A percentile compares a stretch with the other conserved stretches of the same genome.
Conservation (phyloP, 768 basidiomycete genomes). For the Rossbeevera mucosa region DNA sequence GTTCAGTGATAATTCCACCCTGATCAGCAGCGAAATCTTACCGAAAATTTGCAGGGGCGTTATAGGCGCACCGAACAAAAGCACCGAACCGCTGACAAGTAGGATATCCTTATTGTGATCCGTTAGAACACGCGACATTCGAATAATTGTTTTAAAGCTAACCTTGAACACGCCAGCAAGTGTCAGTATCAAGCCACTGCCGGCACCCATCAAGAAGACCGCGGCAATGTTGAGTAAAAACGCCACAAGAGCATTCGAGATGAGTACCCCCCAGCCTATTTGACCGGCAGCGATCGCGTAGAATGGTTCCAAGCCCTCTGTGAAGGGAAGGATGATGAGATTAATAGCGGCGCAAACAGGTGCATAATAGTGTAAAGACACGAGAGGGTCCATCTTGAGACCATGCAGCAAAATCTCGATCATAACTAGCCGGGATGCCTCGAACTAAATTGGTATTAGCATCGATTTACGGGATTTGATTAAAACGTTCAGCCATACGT, state of each 20-base stretch:
- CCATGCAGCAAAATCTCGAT: conserved; percentile 94
- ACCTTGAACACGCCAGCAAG: conserved; percentile 94
- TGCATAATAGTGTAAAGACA: conserved; percentile 94
- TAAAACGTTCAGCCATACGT: conserved; percentile 1
- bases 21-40: conserved; percentile 22
- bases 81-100: conserved; percentile 85
- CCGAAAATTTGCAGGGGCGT: conserved; percentile 84
- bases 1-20: background rate
- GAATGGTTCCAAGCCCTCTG: conserved; percentile 88
- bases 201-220: conserved; percentile 88
- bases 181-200: conserved; percentile 83
- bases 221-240: conserved; percentile 91
- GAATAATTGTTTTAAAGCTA: conserved; percentile 11
- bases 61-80: conserved; percentile 77
- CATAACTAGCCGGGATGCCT: conserved; percentile 92
- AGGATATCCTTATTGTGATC: conserved; percentile 70
- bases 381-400: conserved; percentile 95
- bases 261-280: conserved; percentile 64
- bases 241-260: conserved; percentile 83
- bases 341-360: conserved; percentile 93
- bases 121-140: conserved; percentile 2
- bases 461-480: background rate
- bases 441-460: conserved; percentile 53
- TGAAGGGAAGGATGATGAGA: conserved; percentile 80
- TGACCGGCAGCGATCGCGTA: conserved; percentile 49